Evolutionary conservation across 805 yeast genomes (phyloP), one percentile per base, ranked within the genome.

Genomic region (Teunomyces lycoperdinae): DNA sequence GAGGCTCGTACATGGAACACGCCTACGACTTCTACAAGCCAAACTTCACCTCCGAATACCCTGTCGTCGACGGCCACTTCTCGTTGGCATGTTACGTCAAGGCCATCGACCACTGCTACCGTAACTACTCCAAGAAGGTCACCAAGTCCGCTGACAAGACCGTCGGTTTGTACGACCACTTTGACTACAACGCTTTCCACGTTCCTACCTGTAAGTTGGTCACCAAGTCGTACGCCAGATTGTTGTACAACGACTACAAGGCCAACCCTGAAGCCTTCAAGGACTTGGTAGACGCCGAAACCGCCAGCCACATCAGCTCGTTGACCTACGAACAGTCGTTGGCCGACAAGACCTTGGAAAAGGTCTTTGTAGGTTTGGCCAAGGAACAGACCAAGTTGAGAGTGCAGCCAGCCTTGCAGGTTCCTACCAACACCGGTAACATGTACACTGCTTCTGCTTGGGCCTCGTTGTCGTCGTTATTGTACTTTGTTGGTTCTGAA

Each of bases 21-120:
- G 97, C 94, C 39, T 94, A 94, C 71, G 99, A 94, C 75, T 91
- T 94, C 76, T 94, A 92, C 79, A 92, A 94, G 81, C 98, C 99
- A 54, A 92, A 94, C 72, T 88, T 94, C 78, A 87, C 92, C 54
- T 80, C 88, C 56, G 99, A 94, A 76, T 94, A 94, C 74, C 99
- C 99, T 30, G 87, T 84, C 52, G 99, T 94, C 54, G 97, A 94
- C 67, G 99, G 99, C 58, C 97, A 94, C 72, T 94, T 83, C 75
- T 92, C 98, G 3, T 77, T 94, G 64, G 70, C 89, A 34, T 94
- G 99, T 77, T 94, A 94, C 77, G 89, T 91, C 56, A 86, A 87
- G 70, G 97, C 99, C 26, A 73, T 94, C 49, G 98, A 94, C 76
- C 73, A 81, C 54, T 87, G 96, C 58, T 94, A 94, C 78, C 78